Percentiles rank a stretch among this genome's conserved stretches.
Conservation (phyloP, 2,329 filamentous ascomycete genomes). For the Alternaria atra region DNA sequence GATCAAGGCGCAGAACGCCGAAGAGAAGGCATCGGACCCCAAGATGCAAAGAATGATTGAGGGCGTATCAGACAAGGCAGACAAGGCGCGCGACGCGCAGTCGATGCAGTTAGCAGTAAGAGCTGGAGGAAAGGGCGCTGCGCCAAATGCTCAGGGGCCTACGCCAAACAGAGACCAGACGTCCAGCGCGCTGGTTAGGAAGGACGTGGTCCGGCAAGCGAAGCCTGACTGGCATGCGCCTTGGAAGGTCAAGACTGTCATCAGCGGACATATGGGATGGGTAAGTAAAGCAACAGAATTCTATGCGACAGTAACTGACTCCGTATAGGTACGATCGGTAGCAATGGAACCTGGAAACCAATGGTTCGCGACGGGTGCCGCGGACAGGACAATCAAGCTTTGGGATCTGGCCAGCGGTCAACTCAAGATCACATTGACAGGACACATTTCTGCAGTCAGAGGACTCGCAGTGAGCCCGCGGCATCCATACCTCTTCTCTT, state of each 20-base stretch:
- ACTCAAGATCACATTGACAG: conserved; percentile 42
- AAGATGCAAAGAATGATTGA: conserved; percentile 74
- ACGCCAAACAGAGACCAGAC: conserved; percentile 61
- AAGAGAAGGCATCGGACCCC: conserved; percentile 60
- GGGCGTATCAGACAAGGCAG: conserved; percentile 62
- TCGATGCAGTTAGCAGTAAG: conserved; percentile 68
- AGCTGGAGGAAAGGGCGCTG: conserved; percentile 55
- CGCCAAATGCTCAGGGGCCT: conserved; percentile 65
- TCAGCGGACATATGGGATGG: conserved; percentile 96
- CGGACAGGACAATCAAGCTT: conserved; percentile 91
- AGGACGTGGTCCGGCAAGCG: conserved; percentile 70
- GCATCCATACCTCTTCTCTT: conserved; percentile 97
- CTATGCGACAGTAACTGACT: not conserved
- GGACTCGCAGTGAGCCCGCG: conserved; percentile 91
- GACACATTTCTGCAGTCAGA: conserved; percentile 43
- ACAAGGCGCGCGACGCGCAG: conserved; percentile 55
- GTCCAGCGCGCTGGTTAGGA: conserved; percentile 67
- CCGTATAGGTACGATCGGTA: conserved; percentile 73
- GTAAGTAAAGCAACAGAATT: conserved; percentile 58
- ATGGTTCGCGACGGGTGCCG: conserved; percentile 96
- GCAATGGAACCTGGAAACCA: conserved; percentile 96
- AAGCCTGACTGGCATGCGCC: conserved; percentile 96
- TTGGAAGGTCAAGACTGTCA: conserved; percentile 98
- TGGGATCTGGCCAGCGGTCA: conserved; percentile 90
- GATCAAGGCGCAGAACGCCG: conserved; percentile 60